A percentile compares a stretch with the other conserved stretches of the same genome.
Conservation (phyloP, 2,329 filamentous ascomycete species). For the Ceratocystis eucalypticola region DNA sequence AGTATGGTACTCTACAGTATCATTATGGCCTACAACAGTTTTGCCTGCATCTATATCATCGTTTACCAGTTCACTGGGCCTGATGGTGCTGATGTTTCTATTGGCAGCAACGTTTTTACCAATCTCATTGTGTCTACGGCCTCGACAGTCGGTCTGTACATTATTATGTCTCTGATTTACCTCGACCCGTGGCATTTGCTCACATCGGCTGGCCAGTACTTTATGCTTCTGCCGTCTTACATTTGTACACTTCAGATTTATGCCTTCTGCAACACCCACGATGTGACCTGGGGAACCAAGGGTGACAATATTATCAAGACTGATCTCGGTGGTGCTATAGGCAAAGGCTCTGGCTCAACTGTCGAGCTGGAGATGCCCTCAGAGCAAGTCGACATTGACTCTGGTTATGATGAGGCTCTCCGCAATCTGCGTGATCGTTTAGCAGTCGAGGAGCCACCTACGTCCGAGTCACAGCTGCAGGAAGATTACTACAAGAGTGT, state of each 20-base stretch:
- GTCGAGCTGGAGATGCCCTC: conserved; percentile 96
- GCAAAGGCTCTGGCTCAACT: conserved; percentile 51
- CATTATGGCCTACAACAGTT: conserved; percentile 93
- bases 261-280: conserved; percentile 98
- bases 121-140: conserved; percentile 85
- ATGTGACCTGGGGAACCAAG: conserved; percentile 97
- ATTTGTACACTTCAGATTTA: conserved; percentile 97
- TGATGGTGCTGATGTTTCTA: conserved; percentile 33
- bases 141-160: conserved; percentile 85
- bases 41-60: conserved; percentile 80
- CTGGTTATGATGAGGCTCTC: conserved; percentile 89
- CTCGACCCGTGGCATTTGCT: conserved; percentile 99
- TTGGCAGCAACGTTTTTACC: conserved; percentile 85
- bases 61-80: conserved; percentile 57
- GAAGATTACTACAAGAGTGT: conserved; percentile 98
- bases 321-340: conserved; percentile 76
- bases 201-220: conserved; percentile 82
- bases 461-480: conserved; percentile 71
- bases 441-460: conserved; percentile 52
- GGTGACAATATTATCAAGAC: conserved; percentile 92
- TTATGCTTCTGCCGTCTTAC: conserved; percentile 79
- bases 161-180: conserved; percentile 91
- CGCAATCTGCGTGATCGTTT: conserved; percentile 89
- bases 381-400: conserved; percentile 96
- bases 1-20: conserved; percentile 83